These are phyloP conservation scores for Parachaetomium inaequale DNA, from an alignment of 495 filamentous ascomycete species.

Conservation along the genomic window DNA sequence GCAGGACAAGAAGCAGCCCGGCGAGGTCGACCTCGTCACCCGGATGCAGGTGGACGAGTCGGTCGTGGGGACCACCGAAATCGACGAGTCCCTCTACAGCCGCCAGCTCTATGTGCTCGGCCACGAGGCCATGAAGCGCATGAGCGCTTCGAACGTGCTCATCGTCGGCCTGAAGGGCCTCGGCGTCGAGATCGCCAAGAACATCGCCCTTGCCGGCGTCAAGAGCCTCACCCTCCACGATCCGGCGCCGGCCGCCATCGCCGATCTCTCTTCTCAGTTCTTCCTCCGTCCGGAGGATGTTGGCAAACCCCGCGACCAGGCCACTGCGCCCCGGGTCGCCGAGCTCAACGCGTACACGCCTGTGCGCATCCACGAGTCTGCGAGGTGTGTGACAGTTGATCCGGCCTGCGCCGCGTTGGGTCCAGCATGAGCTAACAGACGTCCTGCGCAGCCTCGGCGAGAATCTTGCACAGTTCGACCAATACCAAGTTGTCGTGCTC, in stretches of 20 bases:
- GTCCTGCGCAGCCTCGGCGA: conserved; percentile 50
- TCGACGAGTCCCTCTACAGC: conserved; percentile 97
- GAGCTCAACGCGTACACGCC: conserved; percentile 97
- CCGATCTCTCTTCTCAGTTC: conserved; percentile 93
- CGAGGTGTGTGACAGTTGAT: conserved; percentile 29
- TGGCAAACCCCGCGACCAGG: conserved; percentile 83
- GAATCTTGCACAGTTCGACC: conserved; percentile 72
- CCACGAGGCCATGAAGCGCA: conserved; percentile 99
- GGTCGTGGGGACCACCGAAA: conserved; percentile 54
- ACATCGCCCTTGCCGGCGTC: conserved; percentile 93
- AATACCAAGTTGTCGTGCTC: conserved; percentile 88
- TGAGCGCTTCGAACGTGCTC: conserved; percentile 93
- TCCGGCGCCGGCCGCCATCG: conserved; percentile 71
- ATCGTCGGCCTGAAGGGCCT: conserved; percentile 89
- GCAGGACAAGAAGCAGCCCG: conserved; percentile 44
- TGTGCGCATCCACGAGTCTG: conserved; percentile 66
- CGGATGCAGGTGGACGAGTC: conserved; percentile 81
- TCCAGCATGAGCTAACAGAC: conserved; percentile 21
- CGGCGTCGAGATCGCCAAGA: conserved; percentile 98
- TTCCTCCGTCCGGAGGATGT: conserved; percentile 87
- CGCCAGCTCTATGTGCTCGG: conserved; percentile 97
- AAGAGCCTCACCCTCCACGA: conserved; percentile 80
- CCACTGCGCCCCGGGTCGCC: conserved; percentile 82
- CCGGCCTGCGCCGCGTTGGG: neutral
- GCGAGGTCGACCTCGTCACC: conserved; percentile 59